These are phyloP conservation scores for Myxozyma sirexii DNA, from an alignment of 805 yeast species.

Conservation along the genomic window DNA sequence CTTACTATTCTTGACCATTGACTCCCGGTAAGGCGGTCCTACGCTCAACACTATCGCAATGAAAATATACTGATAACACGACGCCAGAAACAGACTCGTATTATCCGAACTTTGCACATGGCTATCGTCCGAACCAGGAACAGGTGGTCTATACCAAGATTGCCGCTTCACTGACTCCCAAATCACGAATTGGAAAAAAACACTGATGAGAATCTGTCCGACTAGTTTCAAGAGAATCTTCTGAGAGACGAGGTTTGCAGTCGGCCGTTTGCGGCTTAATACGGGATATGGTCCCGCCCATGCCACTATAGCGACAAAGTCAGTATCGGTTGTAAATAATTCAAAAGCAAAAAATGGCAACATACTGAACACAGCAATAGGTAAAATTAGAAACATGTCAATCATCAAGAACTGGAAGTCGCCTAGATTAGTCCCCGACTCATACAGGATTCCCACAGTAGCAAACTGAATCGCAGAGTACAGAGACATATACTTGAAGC, in stretches of 20 bases:
- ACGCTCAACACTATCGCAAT: conserved; percentile 81
- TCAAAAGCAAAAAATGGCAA: background rate
- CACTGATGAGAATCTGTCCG: conserved; percentile 69
- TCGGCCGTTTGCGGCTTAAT: conserved; percentile 76
- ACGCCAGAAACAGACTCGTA: conserved; percentile 75
- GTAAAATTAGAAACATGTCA: conserved; percentile 85
- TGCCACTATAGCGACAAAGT: conserved; percentile 58
- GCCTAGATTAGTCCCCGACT: conserved; percentile 88
- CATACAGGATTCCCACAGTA: conserved; percentile 81
- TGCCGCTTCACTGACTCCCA: conserved; percentile 64
- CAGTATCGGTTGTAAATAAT: no score
- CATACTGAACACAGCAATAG: conserved; percentile 77
- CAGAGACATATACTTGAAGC: conserved; percentile 96
- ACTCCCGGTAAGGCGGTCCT: conserved; percentile 92
- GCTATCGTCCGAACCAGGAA: conserved; percentile 69
- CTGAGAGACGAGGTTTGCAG: conserved; percentile 89
- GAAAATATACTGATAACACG: conserved; percentile 87
- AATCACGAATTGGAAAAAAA: conserved; percentile 64
- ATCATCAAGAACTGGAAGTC: conserved; percentile 96
- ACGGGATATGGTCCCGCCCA: conserved; percentile 81
- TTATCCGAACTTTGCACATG: conserved; percentile 87
- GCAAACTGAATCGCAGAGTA: conserved; percentile 96
- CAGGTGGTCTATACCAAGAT: conserved; percentile 64
- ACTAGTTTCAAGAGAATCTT: conserved; percentile 81
- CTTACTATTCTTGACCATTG: conserved; percentile 55